Base-by-base conservation (phyloP, 768 basidiomycete species). In the Phallus indusiatus region DNA sequence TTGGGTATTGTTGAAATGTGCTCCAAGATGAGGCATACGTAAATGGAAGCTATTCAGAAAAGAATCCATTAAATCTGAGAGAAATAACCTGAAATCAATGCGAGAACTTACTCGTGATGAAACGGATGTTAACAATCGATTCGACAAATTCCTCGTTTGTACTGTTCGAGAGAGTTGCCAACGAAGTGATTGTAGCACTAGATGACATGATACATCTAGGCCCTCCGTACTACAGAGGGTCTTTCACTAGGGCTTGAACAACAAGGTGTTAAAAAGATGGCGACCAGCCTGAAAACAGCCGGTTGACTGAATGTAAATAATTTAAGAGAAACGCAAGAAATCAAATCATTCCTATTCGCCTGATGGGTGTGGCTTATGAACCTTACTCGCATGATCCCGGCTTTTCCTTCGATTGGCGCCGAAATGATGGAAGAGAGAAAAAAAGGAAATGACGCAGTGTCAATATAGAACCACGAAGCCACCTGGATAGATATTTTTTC, bases 1-100 rank as follows among this genome's bases (percentile, higher is more conserved):
- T 59, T 17, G n/a, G 57, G 57, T 9, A 59, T 24, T 20, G 24
- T 51, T 14, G 57, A 48, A 35, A 59, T 17, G 28, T 59, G 57
- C 21, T 59, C 57, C 49, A 59, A 21, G 33, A 59, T n/a, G 8
- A 59, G n/a, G 37, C 16, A 22, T 14, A 53, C n/a, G 21, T 59
- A 59, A 18, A 28, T 24, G 12, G 46, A 22, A 37, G 28, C 55
- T 56, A 49, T 46, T 24, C 9, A 14, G 42, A 42, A 42, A 42
- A 42, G n/a, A 42, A 42, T 3, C 28, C 4, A 28, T 28, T 28
- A 28, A 28, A 3, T 7, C 28, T 28, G 7, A 42, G n/a, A 42
- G n/a, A 42, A 42, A n/a, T 42, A 2, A 42, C 14, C 14, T 10
- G 14, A 11, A 42, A 42, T 42, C 42, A 42, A 42, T 5, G n/a